Base-by-base conservation (phyloP, 2,329 filamentous ascomycete genomes). In the Aspergillus amoenus region DNA sequence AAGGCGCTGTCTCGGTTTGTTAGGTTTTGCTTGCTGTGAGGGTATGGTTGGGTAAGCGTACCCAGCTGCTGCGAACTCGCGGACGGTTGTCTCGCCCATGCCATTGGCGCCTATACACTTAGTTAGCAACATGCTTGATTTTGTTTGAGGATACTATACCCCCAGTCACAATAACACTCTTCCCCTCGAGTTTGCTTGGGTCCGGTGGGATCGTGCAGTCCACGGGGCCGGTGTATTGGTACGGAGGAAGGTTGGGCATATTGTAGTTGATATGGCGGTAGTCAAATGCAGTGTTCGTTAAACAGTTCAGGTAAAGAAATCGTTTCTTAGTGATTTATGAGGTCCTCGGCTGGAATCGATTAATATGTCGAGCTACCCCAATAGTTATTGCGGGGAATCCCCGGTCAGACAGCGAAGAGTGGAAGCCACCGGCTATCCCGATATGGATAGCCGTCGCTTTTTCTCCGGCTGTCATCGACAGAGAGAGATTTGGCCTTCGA, bases 141-240 rank as follows among this genome's bases (percentile, higher is more conserved):
- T 13, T 1, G 9, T 12, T 12, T n/a, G n/a, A 7, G 30, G 12
- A 30, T 3, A 30, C 0, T 5, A 32, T 52, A 60, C 58, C 78
- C n/a, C 79, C 78, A 1, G 79, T 81, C 15, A 81, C 73, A 21
- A 82, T 72, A 22, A 80, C 77, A 1, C 76, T 78, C 61, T 80
- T 82, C 27, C 75, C 78, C 3, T 64, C 67, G 8, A 79, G 61
- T 39, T 73, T 69, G 41, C 64, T 66, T n/a, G 62, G 57, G 61
- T 81, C 76, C 9, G 73, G 71, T 27, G 59, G 45, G 51, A 60
- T 55, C 9, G 51, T 55, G 46, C 58, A 60, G 48, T 60, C 58
- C 39, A 60, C 55, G 5, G 58, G 58, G 13, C 58, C 58, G 51
- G 55, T 60, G 22, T 60, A 60, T 39, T 55, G 41, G 43, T 60